Conservation (phyloP, 495 filamentous ascomycete species). For the Podospora conica region DNA sequence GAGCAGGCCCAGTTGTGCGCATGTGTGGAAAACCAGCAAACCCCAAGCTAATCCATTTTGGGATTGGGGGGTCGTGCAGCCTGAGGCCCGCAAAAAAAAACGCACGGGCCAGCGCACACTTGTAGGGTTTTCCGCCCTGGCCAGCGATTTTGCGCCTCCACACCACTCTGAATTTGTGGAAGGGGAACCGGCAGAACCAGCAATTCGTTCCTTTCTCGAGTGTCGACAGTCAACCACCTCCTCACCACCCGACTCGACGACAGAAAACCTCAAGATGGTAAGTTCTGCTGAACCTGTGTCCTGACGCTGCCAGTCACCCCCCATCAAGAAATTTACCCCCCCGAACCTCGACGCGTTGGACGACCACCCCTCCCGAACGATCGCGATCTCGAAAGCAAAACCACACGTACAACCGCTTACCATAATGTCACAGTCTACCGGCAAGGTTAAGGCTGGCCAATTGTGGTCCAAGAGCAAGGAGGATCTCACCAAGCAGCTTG, state of each 20-base stretch:
- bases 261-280: conserved; percentile 28
- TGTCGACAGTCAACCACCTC: conserved; percentile 25
- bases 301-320: neutral
- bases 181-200: conserved; percentile 20
- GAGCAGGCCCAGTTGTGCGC: conserved; percentile 29
- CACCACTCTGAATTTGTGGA: conserved; percentile 32
- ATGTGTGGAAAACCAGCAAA: conserved; percentile 30
- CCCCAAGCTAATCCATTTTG: conserved; percentile 32
- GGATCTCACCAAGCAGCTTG: conserved; percentile 84
- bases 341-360: conserved; percentile 2
- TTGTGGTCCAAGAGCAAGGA: conserved; percentile 99
- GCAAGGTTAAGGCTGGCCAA: conserved; percentile 88
- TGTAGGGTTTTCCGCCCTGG: conserved; percentile 34
- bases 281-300: conserved; percentile 2
- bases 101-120: conserved; percentile 19
- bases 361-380: neutral
- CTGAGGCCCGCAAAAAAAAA: conserved; percentile 7
- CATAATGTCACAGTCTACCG: conserved; percentile 58
- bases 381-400: neutral
- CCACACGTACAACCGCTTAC: conserved; percentile 22
- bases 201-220: conserved; percentile 22
- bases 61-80: conserved; percentile 11
- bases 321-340: conserved; percentile 2
- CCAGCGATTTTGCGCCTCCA: conserved; percentile 31
- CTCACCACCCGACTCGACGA: conserved; percentile 30